phyloP scores from a whole-genome alignment of 2,329 filamentous ascomycete species.

The Cordyceps cateniannulata region DNA sequence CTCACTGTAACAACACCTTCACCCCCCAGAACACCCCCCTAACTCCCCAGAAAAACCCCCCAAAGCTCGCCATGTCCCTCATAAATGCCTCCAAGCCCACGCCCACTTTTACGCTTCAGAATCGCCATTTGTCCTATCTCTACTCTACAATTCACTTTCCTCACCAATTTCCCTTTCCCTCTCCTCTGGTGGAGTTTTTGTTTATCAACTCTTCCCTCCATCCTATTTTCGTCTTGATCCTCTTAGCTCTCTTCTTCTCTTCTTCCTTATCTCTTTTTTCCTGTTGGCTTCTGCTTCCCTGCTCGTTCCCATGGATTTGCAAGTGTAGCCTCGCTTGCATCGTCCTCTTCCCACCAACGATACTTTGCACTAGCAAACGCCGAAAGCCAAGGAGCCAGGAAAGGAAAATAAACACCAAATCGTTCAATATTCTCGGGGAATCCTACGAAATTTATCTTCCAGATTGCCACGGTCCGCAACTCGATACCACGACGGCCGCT shows the following conservation, averaged over 20 bases:
- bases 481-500: not conserved
- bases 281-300: not conserved
- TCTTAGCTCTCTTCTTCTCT: not conserved
- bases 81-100: conserved; percentile 13
- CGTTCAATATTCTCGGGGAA: not conserved
- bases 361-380: not conserved
- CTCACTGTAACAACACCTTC: not conserved
- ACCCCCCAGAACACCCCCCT: not conserved
- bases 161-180: not conserved
- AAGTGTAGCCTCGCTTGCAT: conserved; percentile 4
- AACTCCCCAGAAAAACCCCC: not conserved
- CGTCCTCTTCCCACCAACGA: not conserved
- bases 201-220: conserved; percentile 5
- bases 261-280: not conserved
- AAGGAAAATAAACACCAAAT: not conserved
- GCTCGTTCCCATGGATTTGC: conserved; percentile 2
- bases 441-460: not conserved
- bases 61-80: not conserved
- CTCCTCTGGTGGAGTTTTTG: conserved; percentile 3
- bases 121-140: conserved; percentile 8
- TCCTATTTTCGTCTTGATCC: not conserved
- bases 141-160: not conserved
- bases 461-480: not conserved
- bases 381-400: not conserved
- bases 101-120: conserved; percentile 8